These are phyloP conservation scores for Aspergillus sp. DNA, from an alignment of 2,329 filamentous ascomycete genomes.

Conservation along the genomic window DNA sequence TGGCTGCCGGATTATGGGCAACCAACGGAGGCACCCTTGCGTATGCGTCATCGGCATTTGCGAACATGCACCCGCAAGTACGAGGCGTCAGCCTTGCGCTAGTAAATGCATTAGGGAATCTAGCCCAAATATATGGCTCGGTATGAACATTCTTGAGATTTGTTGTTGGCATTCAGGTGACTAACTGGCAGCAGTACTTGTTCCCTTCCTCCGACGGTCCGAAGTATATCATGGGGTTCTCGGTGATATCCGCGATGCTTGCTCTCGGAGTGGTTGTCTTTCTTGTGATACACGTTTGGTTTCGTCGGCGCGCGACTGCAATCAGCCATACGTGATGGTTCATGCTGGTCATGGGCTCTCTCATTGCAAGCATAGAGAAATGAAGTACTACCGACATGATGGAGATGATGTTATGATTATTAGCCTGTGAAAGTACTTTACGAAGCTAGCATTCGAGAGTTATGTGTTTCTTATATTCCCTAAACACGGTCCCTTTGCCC, in stretches of 20 bases:
- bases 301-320: background rate
- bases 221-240: slow-evolving; percentile 52
- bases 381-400: too few relatives aligned
- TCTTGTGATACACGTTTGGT: slow-evolving; percentile 27
- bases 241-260: slow-evolving; percentile 37
- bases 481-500: too few relatives aligned
- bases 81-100: slow-evolving; percentile 56
- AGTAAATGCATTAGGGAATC: slow-evolving; percentile 57
- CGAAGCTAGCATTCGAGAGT: too few relatives aligned
- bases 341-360: background rate
- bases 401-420: too few relatives aligned
- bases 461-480: too few relatives aligned
- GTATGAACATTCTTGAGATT: background rate
- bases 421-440: background rate
- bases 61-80: slow-evolving; percentile 51
- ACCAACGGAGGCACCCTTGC: slow-evolving; percentile 56
- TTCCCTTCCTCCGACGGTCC: slow-evolving; percentile 54
- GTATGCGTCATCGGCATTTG: slow-evolving; percentile 57
- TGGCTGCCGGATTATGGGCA: slow-evolving; percentile 58
- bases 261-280: slow-evolving; percentile 34
- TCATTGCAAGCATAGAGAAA: too few relatives aligned
- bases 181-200: slow-evolving; percentile 36
- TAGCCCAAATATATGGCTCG: slow-evolving; percentile 58
- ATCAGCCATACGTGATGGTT: background rate
- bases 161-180: background rate